Base-by-base conservation (phyloP, 2,329 filamentous ascomycete species). In the Fusarium tupiense region DNA sequence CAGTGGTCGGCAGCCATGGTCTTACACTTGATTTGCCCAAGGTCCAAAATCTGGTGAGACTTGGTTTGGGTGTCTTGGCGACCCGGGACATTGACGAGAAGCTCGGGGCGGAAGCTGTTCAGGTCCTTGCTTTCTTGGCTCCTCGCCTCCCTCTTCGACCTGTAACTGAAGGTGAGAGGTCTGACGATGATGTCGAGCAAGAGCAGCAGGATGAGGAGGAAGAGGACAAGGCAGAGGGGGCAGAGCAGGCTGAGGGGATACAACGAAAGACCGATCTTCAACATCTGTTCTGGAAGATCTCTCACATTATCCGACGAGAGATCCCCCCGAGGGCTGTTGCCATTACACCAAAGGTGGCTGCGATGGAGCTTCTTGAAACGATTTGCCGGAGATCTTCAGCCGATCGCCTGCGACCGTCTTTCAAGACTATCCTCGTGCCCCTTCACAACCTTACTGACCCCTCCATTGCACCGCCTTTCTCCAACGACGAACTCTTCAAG, bases 371-470 rank as follows among this genome's bases (percentile, higher is more conserved):
- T 12, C 84, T 98, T 53, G 90, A 92, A 61, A 90, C 91, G 0
- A 88, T 97, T 19, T 89, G 90, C 74, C 88, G 88, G 60, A 90
- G 91, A 47, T 86, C 94, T 5, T 85, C 91, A 1, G 79, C 84
- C 2, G 84, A 88, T 6, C 85, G 90, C 7, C 86, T 96, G 14
- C 81, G 85, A 3, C 87, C 90, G 0, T 92, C 91, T 2, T 86
- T 97, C 24, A 89, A 91, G 73, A 86, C 86, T 2, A 84, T 91
- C 38, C 84, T 91, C 46, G 83, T 86, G 19, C 88, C 89, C 0
- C 88, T 98, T 11, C 92, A 96, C 80, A 94, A 96, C 80, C 86
- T 99, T 43, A 97, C 95, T 0, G 95, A 98, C 80, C 88, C 92
- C 4, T 89, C 90, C 4, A 94, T 96, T 57, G 90, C 92, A 0